phyloP scores from a whole-genome alignment of 2,329 filamentous ascomycete species.

The Magnaporthiopsis poae region DNA sequence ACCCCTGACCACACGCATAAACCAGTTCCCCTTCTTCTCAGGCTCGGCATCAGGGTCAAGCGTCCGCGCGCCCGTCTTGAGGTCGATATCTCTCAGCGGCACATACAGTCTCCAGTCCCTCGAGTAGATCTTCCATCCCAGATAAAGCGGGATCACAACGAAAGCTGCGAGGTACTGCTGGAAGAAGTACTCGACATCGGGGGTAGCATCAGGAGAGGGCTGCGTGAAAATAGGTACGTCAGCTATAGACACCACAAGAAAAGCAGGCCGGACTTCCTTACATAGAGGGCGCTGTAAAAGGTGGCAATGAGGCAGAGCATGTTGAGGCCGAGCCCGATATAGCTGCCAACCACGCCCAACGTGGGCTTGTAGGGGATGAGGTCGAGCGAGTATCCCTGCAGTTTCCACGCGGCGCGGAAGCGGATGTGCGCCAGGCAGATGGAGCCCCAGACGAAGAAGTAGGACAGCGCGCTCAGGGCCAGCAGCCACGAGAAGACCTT shows the following conservation, averaged over 20 bases:
- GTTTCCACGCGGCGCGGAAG: conserved; percentile 52
- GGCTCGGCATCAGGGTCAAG: conserved; percentile 38
- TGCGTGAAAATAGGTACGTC: conserved; percentile 12
- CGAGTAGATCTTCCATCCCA: conserved; percentile 54
- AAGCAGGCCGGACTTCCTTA: conserved; percentile 19
- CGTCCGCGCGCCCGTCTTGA: conserved; percentile 47
- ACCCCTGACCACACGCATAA: conserved; percentile 23
- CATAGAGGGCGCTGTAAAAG: conserved; percentile 58
- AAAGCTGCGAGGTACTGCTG: conserved; percentile 45
- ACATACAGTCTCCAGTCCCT: conserved; percentile 48
- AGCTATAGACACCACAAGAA: not conserved
- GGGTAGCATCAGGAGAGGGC: conserved; percentile 24
- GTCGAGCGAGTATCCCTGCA: conserved; percentile 42
- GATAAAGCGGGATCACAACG: conserved; percentile 47
- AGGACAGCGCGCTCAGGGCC: conserved; percentile 61
- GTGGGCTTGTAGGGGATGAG: conserved; percentile 38
- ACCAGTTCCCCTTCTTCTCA: conserved; percentile 23
- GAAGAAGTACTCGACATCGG: conserved; percentile 46
- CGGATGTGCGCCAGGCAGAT: conserved; percentile 57
- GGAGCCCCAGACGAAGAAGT: conserved; percentile 67
- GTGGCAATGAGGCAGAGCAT: conserved; percentile 59
- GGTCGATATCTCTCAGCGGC: conserved; percentile 48
- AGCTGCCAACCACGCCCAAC: conserved; percentile 57
- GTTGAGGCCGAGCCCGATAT: conserved; percentile 57
- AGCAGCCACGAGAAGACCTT: conserved; percentile 56